Evolutionary conservation across 768 basidiomycete species (phyloP).

Genomic region (Scleroderma bovista): DNA sequence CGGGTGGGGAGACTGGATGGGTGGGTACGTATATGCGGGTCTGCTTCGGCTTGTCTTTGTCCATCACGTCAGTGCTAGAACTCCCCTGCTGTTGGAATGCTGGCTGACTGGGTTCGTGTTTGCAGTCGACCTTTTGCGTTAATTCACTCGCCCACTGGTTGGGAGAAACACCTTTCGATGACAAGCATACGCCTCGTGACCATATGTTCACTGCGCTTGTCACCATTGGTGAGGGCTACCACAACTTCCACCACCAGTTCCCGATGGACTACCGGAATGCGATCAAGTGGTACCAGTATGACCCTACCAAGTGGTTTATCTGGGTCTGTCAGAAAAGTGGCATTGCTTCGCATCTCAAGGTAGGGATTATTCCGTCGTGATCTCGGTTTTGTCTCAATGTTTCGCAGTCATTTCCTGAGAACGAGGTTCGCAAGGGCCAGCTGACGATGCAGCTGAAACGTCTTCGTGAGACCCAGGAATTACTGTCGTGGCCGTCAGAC

Average conservation of each 20-base stretch:
- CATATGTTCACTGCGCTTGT: conserved; percentile 85
- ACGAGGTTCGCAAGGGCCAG: conserved; percentile 79
- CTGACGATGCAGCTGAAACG: conserved; percentile 93
- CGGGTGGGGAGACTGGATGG: conserved; percentile 79
- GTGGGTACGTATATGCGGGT: conserved; percentile 84
- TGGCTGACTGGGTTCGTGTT: not conserved
- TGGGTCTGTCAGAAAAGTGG: conserved; percentile 43
- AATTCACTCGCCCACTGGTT: conserved; percentile 97
- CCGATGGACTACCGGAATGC: conserved; percentile 98
- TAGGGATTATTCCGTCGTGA: conserved; percentile 1
- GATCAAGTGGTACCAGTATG: conserved; percentile 87
- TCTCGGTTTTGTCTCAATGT: not conserved
- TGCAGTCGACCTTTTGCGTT: conserved; percentile 90
- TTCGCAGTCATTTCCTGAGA: conserved; percentile 53
- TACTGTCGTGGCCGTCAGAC: conserved; percentile 74
- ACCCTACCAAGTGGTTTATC: conserved; percentile 92
- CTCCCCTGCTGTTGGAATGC: not conserved
- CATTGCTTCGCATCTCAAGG: conserved; percentile 54
- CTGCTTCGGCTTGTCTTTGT: conserved; percentile 77
- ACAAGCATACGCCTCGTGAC: conserved; percentile 91
- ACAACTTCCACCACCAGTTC: conserved; percentile 97
- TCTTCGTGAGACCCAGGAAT: conserved; percentile 71
- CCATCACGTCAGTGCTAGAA: conserved; percentile 62
- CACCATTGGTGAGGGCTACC: conserved; percentile 95
- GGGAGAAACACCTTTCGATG: conserved; percentile 88